phyloP scores from a whole-genome alignment of 2,329 filamentous ascomycete genomes.

The Fusarium chaquense region DNA sequence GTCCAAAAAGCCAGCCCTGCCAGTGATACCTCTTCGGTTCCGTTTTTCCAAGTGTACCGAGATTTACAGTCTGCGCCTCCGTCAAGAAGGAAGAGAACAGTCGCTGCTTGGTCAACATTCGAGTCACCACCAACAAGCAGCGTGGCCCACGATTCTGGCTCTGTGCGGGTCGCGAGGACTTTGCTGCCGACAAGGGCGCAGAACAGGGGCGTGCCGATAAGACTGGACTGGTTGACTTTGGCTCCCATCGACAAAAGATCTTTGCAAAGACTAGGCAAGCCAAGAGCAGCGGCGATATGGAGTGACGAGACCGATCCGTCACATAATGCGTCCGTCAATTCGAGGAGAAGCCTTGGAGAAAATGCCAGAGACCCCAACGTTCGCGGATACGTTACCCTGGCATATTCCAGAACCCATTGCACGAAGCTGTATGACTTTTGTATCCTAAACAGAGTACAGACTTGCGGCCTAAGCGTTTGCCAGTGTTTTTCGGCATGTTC shows the following conservation, averaged over 20 bases:
- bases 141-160: conserved; percentile 42
- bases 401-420: conserved; percentile 55
- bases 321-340: conserved; percentile 50
- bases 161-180: conserved; percentile 36
- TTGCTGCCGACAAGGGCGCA: conserved; percentile 52
- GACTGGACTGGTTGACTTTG: conserved; percentile 39
- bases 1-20: conserved; percentile 47
- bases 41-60: conserved; percentile 34
- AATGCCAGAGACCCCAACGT: conserved; percentile 40
- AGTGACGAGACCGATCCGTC: conserved; percentile 48
- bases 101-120: conserved; percentile 28
- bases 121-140: conserved; percentile 30
- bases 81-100: conserved; percentile 44
- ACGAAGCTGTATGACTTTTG: conserved; percentile 49
- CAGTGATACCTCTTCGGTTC: conserved; percentile 35
- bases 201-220: conserved; percentile 50
- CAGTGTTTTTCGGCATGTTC: conserved; percentile 47
- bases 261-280: conserved; percentile 48
- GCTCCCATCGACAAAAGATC: conserved; percentile 43
- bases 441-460: conserved; percentile 48
- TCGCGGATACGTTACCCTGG: conserved; percentile 47
- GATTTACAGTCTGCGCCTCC: conserved; percentile 36
- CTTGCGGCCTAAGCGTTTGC: conserved; percentile 43
- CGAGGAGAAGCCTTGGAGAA: conserved; percentile 41
- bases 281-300: conserved; percentile 53